Percentiles rank a stretch among this genome's conserved stretches.
phyloP scores from a whole-genome alignment of 495 filamentous ascomycete species.

The Elasticomyces elasticus region DNA sequence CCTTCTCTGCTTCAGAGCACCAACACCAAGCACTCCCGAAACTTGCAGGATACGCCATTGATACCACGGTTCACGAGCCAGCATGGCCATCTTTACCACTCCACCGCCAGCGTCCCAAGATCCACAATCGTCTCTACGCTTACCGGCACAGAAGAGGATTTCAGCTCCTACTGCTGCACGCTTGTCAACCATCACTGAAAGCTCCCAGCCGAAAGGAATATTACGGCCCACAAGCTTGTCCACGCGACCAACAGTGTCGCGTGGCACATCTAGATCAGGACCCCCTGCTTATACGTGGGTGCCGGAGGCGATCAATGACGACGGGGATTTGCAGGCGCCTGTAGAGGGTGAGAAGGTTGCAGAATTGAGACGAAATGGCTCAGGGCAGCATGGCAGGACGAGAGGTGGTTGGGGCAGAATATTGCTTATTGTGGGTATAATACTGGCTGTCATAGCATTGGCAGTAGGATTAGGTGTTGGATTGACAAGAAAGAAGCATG shows the following conservation, averaged over 20 bases:
- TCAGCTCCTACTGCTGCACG: slow-evolving; percentile 13
- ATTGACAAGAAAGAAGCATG: slow-evolving; percentile 25
- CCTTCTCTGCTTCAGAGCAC: no score
- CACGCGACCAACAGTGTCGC: background rate
- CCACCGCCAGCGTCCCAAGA: background rate
- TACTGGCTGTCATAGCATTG: slow-evolving; percentile 41
- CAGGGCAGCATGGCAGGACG: no score
- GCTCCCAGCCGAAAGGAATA: slow-evolving; percentile 4
- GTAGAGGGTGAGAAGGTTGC: slow-evolving; percentile 16
- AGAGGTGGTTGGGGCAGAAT: slow-evolving; percentile 28
- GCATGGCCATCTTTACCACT: background rate
- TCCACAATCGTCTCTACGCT: background rate
- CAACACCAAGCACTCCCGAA: no score
- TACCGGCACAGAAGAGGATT: slow-evolving; percentile 6
- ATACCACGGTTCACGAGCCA: background rate
- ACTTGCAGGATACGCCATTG: no score
- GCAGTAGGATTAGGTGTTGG: slow-evolving; percentile 47
- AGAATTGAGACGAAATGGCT: slow-evolving; percentile 4
- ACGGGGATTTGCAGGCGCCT: slow-evolving; percentile 1
- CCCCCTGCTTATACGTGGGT: slow-evolving; percentile 14
- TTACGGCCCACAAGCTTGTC: background rate
- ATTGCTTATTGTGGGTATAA: slow-evolving; percentile 16
- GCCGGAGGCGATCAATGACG: slow-evolving; percentile 1
- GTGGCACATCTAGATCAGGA: background rate
- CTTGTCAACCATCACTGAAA: slow-evolving; percentile 30